Evolutionary conservation across 176 grass and related monocot genomes (phyloP), one percentile per base, ranked within the genome.

Genomic region (Musa schizocarpa): DNA sequence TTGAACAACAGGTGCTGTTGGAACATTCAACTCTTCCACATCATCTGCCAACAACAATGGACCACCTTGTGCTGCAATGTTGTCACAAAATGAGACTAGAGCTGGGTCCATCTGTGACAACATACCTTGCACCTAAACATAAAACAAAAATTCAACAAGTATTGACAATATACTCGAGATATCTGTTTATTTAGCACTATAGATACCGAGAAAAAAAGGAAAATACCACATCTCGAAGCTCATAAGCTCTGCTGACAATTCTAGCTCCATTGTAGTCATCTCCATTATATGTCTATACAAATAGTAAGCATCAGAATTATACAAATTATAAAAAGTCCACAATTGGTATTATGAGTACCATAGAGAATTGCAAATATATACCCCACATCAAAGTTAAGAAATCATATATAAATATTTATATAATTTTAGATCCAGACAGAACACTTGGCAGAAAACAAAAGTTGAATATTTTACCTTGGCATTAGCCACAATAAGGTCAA

Each of bases 31-130:
- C 63, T 34, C 83, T 86, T 84, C 76, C 52, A 79, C 76, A 69
- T 89, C 90, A 83, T 83, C 88, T 53, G 61, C 77, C n/a, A 83
- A 82, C 59, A 82, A 83, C 59, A 83, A 27, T 17, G 91, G 88
- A 0, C 91, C 88, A 22, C 91, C 96, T 54, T 95, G 96, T 65
- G 75, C 83, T 58, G 91, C 84, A 81, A 99, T 99, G 82, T 95
- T 89, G 62, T 95, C 88, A 81, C 96, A 99, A 49, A 89, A 95
- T 71, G 96, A 95, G 29, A 88, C 83, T 81, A 99, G 74, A 76
- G 88, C 81, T 75, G 96, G 96, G 74, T 99, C 96, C 83, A 99
- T 99, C 75, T 99, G 96, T 65, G 96, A 92, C 79, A 99, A 82
- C 96, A 99, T 99, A 65, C 91, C 88, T 86, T 89, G 82, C 65